Percentiles rank a stretch among this genome's conserved stretches.
Evolutionary conservation across 75 land plant species (phyloP).

Genomic region (Isoetes taiwanensis): DNA sequence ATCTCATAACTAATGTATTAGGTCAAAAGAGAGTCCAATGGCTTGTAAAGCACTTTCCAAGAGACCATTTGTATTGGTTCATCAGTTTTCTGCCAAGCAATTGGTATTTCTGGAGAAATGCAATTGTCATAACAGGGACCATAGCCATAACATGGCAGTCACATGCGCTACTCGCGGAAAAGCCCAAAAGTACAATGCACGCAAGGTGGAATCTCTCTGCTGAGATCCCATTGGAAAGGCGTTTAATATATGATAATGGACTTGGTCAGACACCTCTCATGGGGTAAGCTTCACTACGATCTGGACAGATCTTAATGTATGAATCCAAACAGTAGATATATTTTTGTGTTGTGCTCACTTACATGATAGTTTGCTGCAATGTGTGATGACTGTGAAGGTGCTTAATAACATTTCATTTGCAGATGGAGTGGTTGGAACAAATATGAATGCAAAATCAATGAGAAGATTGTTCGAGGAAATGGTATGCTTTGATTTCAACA

Average conservation of each 20-base stretch:
- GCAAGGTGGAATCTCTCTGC: background rate
- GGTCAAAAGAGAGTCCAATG: too few relatives aligned
- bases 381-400: background rate
- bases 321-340: too few relatives aligned
- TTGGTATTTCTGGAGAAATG: conserved; percentile 2
- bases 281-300: background rate
- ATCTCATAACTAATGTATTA: too few relatives aligned
- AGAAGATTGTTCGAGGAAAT: conserved; percentile 2
- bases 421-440: conserved; percentile 7
- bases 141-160: background rate
- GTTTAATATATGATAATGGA: conserved; percentile 3
- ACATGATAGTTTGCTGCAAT: background rate
- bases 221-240: background rate
- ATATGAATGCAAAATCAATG: conserved; percentile 6
- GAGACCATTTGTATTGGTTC: too few relatives aligned
- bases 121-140: background rate
- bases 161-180: background rate
- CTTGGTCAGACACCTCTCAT: background rate
- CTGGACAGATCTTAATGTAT: too few relatives aligned
- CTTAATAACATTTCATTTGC: background rate
- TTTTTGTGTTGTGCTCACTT: background rate
- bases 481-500: background rate
- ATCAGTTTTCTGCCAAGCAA: too few relatives aligned
- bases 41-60: too few relatives aligned
- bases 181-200: background rate